Evolutionary conservation across 345 rosid species (phyloP).

Genomic region (Xanthoceras sorbifolium): DNA sequence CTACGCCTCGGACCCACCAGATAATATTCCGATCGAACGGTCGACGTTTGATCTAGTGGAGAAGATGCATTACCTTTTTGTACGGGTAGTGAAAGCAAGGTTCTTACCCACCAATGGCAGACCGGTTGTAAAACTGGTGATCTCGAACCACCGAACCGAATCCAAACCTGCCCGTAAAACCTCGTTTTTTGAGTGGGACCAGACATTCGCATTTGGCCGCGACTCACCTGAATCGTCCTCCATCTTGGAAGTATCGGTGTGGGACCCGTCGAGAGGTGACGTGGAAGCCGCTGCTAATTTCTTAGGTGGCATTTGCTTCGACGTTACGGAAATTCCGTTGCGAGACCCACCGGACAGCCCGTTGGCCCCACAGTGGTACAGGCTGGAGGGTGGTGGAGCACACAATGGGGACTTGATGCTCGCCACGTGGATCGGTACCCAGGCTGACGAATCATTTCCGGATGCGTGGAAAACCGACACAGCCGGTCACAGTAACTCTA

Average conservation of each 20-base stretch:
- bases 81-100: slow-evolving; percentile 78
- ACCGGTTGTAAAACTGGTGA: slow-evolving; percentile 61
- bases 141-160: slow-evolving; percentile 43
- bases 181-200: slow-evolving; percentile 82
- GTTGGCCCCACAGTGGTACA: slow-evolving; percentile 91
- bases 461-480: slow-evolving; percentile 92
- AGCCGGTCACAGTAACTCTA: slow-evolving; percentile 56
- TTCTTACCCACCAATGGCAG: slow-evolving; percentile 65
- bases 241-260: slow-evolving; percentile 64
- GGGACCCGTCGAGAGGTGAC: slow-evolving; percentile 50
- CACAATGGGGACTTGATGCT: slow-evolving; percentile 77
- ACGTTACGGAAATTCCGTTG: slow-evolving; percentile 71
- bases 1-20: slow-evolving; percentile 56
- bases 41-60: slow-evolving; percentile 88
- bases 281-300: slow-evolving; percentile 37
- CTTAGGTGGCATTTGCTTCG: slow-evolving; percentile 85
- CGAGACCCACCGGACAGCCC: slow-evolving; percentile 98
- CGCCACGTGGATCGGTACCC: slow-evolving; percentile 95
- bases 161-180: slow-evolving; percentile 68
- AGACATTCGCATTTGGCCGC: slow-evolving; percentile 80
- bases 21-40: slow-evolving; percentile 61
- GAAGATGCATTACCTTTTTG: slow-evolving; percentile 89
- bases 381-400: slow-evolving; percentile 76
- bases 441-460: slow-evolving; percentile 89
- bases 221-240: slow-evolving; percentile 70